Evolutionary conservation across 169 alveolate genomes (phyloP).

Genomic region (Toxoplasma gondii): DNA sequence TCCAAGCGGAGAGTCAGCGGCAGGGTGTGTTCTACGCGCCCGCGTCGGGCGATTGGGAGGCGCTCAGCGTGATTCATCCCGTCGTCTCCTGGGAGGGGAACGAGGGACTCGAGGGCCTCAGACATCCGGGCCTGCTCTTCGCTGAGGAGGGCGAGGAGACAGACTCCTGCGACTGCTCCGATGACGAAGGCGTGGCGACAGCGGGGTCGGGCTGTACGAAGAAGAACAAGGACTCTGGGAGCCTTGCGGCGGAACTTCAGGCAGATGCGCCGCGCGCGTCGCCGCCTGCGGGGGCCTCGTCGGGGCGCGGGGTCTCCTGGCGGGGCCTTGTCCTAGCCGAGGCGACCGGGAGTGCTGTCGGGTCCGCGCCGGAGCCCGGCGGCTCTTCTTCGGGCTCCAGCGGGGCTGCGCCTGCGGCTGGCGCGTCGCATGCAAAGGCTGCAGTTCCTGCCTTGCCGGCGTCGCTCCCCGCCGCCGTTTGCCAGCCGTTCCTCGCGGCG

Average conservation of each 20-base stretch:
- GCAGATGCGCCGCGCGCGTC: too few species aligned
- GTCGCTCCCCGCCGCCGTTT: background rate
- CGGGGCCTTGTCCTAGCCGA: too few species aligned
- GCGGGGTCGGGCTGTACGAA: background rate
- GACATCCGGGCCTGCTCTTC: background rate
- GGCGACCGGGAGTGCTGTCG: too few species aligned
- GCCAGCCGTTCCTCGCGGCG: conserved; percentile 14
- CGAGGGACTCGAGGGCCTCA: background rate
- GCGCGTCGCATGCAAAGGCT: background rate
- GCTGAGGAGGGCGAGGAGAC: background rate
- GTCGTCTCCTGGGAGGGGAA: background rate
- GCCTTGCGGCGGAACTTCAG: background rate
- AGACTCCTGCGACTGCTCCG: background rate
- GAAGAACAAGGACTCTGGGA: background rate
- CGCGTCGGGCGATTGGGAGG: conserved; percentile 26
- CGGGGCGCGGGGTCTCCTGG: too few species aligned
- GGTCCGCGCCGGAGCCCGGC: too few species aligned
- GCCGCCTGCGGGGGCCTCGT: too few species aligned
- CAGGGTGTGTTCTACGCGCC: conserved; percentile 30
- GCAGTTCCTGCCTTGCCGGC: background rate
- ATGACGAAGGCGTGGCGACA: background rate
- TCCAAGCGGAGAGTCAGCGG: background rate
- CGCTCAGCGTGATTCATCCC: background rate
- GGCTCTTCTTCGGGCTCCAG: background rate
- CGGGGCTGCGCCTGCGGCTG: background rate